Base-by-base conservation (phyloP, 176 grass and related monocot genomes). In the Echinochloa phyllopogon region DNA sequence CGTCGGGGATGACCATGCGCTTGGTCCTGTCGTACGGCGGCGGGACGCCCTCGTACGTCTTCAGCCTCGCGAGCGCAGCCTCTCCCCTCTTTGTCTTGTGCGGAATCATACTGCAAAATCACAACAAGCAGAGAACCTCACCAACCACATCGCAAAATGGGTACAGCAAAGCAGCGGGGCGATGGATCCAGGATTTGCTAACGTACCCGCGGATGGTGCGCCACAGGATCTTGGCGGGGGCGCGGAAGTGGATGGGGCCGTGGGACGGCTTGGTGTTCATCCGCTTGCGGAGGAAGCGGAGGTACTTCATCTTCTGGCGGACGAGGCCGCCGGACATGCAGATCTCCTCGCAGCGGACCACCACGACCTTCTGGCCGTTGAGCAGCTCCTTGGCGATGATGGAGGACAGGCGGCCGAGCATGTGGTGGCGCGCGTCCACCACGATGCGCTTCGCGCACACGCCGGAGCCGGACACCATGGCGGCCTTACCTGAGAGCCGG, bases 211-310 rank as follows among this genome's bases (percentile, higher is more conserved):
- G 88, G 75, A 97, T 75, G 61, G 95, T 97, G 68, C 92, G 92
- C 95, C 95, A 94, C 56, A 97, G 86, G 74, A 97, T 97, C 94
- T 94, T 94, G 58, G 92, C 12, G 1, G 95, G 95, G 57, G 92
- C 18, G 44, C 95, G 90, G 90, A 97, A 97, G 82, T 97, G 95
- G 86, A 97, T 94, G 67, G 95, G 95, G 7, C 95, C 95, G 45
- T 97, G 95, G 23, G 95, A 97, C 0, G 92, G 95, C 73, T 97
- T 97, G 83, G 95, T 97, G 90, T 97, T 97, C 95, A 97, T 97
- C 42, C 95, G 55, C 88, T 97, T 97, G 57, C 95, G 90, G 71
- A 97, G 95, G 83, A 97, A 97, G 50, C 95, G 86, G 55, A 97
- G 87, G 72, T 91, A 97, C 86, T 97, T 97, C 95, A 97, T 97